Percentiles rank a stretch among this genome's conserved stretches.
Evolutionary conservation across 2,329 filamentous ascomycete genomes (phyloP).

Genomic region (Hymenoscyphus repandus): DNA sequence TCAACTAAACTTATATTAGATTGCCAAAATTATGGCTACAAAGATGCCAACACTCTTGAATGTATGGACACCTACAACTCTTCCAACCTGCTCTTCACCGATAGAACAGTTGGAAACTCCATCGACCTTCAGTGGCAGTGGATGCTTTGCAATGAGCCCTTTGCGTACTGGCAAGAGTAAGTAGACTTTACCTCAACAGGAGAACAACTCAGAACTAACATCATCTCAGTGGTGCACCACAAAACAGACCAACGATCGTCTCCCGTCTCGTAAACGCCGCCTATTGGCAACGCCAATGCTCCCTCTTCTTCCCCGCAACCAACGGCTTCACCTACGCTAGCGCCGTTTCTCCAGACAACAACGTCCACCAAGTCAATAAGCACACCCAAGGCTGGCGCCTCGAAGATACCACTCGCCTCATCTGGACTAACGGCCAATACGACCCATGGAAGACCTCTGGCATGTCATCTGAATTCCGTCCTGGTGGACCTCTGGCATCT

Average conservation of each 20-base stretch:
- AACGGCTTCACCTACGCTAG: slow-evolving; percentile 45
- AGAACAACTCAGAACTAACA: slow-evolving; percentile 2
- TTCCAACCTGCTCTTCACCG: slow-evolving; percentile 44
- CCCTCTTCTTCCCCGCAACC: slow-evolving; percentile 47
- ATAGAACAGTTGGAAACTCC: slow-evolving; percentile 41
- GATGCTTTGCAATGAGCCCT: slow-evolving; percentile 60
- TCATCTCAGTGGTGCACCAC: slow-evolving; percentile 38
- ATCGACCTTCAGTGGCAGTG: slow-evolving; percentile 52
- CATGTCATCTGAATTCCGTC: slow-evolving; percentile 47
- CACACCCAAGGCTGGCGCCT: slow-evolving; percentile 52
- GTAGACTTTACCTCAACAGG: slow-evolving; percentile 15
- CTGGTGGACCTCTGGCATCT: slow-evolving; percentile 47
- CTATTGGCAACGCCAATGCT: slow-evolving; percentile 53
- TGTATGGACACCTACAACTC: slow-evolving; percentile 51
- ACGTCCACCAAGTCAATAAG: slow-evolving; percentile 44
- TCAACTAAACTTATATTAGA: slow-evolving; percentile 25
- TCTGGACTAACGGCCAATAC: slow-evolving; percentile 49
- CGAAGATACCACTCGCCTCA: slow-evolving; percentile 46
- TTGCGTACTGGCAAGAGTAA: slow-evolving; percentile 50
- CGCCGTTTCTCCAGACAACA: slow-evolving; percentile 37
- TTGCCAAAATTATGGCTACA: slow-evolving; percentile 45
- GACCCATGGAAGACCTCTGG: slow-evolving; percentile 37
- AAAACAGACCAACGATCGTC: slow-evolving; percentile 40
- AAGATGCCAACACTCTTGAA: slow-evolving; percentile 35
- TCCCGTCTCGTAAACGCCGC: slow-evolving; percentile 44